A percentile compares a stretch with the other conserved stretches of the same genome.
Conservation (phyloP, 768 basidiomycete species). For the Lactarius akahatsu region DNA sequence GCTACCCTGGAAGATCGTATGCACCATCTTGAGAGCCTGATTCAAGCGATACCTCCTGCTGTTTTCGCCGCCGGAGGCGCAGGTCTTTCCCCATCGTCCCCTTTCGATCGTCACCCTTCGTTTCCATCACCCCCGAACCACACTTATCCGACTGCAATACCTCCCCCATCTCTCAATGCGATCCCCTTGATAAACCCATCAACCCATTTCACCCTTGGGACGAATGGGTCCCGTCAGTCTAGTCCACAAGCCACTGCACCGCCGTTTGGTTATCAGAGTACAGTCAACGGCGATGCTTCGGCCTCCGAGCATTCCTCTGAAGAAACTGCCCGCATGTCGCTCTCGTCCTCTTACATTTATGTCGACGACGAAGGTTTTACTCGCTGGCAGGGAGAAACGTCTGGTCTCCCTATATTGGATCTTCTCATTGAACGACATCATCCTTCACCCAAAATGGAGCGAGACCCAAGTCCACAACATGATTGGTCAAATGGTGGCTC, state of each 20-base stretch:
- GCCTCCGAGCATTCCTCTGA: slow-evolving; percentile 50
- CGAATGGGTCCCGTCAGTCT: slow-evolving; percentile 45
- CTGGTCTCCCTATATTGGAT: slow-evolving; percentile 86
- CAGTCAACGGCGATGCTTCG: slow-evolving; percentile 9
- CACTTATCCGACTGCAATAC: slow-evolving; percentile 54
- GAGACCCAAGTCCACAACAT: slow-evolving; percentile 31
- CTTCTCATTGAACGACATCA: slow-evolving; percentile 72
- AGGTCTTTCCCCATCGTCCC: slow-evolving; percentile 37
- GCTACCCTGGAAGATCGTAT: slow-evolving; percentile 85
- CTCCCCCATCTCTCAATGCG: slow-evolving; percentile 74
- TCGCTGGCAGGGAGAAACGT: slow-evolving; percentile 90
- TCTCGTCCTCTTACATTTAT: slow-evolving; percentile 80
- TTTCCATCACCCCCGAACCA: slow-evolving; percentile 44
- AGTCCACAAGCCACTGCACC: slow-evolving; percentile 47
- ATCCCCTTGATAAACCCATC: slow-evolving; percentile 82
- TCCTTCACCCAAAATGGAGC: slow-evolving; percentile 40
- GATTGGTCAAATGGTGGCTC: slow-evolving; percentile 18
- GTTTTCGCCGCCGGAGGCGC: slow-evolving; percentile 66
- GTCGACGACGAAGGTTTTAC: slow-evolving; percentile 87
- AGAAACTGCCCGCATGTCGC: slow-evolving; percentile 59
- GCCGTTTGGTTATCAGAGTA: slow-evolving; percentile 38
- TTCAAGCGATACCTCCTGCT: slow-evolving; percentile 79
- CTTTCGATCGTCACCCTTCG: slow-evolving; percentile 36
- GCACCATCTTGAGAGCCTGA: slow-evolving; percentile 83
- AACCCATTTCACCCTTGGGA: slow-evolving; percentile 60